Evolutionary conservation across 2,329 filamentous ascomycete species (phyloP).

Genomic region (Fusarium nisikadoi): DNA sequence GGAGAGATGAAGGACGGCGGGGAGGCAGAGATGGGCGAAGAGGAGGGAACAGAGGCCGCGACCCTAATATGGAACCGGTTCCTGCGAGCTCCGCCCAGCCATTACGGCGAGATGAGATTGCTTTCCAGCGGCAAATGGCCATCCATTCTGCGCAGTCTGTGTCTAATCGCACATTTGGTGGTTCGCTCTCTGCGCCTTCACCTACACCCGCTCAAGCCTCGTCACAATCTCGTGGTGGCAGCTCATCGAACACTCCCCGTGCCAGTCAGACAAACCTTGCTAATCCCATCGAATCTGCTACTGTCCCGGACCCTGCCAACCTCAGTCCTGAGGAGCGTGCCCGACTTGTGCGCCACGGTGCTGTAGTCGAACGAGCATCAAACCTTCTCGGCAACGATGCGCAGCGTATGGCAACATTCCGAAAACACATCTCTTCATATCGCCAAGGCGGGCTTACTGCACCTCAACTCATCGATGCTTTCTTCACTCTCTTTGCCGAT

Average conservation of each 20-base stretch:
- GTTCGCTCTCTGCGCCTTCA: conserved; percentile 70
- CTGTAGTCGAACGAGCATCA: conserved; percentile 86
- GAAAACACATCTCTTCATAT: conserved; percentile 81
- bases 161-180: conserved; percentile 83
- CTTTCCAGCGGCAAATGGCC: conserved; percentile 90
- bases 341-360: conserved; percentile 79
- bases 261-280: conserved; percentile 40
- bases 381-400: conserved; percentile 82
- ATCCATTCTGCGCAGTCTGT: conserved; percentile 89
- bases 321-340: conserved; percentile 83
- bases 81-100: conserved; percentile 82
- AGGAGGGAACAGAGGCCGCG: conserved; percentile 72
- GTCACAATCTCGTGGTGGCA: conserved; percentile 37
- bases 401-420: conserved; percentile 80
- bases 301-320: conserved; percentile 59
- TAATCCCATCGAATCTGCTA: conserved; percentile 61
- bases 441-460: conserved; percentile 76
- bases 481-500: conserved; percentile 85
- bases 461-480: conserved; percentile 82
- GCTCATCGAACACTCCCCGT: conserved; percentile 39
- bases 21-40: conserved; percentile 66
- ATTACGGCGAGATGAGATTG: conserved; percentile 85
- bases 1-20: conserved; percentile 53
- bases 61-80: conserved; percentile 85
- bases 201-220: conserved; percentile 42